Percentiles rank a stretch among this genome's conserved stretches.
These are phyloP conservation scores for Tetrapisispora nanseiensis DNA, from an alignment of 805 yeast genomes.

Conservation along the genomic window DNA sequence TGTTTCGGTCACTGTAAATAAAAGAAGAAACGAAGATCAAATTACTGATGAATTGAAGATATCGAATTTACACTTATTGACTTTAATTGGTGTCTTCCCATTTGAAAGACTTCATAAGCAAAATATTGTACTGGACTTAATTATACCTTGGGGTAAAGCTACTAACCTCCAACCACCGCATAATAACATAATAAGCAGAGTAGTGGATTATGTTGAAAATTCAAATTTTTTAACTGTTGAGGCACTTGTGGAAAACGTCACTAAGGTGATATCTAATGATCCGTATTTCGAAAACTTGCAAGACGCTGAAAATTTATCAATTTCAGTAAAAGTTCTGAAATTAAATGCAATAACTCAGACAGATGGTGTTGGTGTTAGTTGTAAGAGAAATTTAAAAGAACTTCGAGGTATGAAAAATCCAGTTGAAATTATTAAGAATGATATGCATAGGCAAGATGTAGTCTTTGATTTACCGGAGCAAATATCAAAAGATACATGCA, in stretches of 20 bases:
- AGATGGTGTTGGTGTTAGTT: conserved; percentile 82
- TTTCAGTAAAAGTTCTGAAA: conserved; percentile 61
- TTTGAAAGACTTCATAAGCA: conserved; percentile 81
- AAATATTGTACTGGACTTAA: conserved; percentile 51
- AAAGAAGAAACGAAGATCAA: not conserved
- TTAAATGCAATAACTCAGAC: conserved; percentile 84
- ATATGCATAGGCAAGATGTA: conserved; percentile 1
- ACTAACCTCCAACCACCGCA: conserved; percentile 9
- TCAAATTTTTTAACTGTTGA: conserved; percentile 88
- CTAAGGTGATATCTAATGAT: conserved; percentile 43
- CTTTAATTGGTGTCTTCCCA: conserved; percentile 88
- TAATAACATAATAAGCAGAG: conserved; percentile 38
- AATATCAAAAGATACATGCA: conserved; percentile 17
- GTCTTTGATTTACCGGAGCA: conserved; percentile 29
- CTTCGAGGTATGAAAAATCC: conserved; percentile 17
- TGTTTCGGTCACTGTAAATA: conserved; percentile 10
- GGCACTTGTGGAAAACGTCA: conserved; percentile 70
- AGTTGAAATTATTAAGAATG: not conserved
- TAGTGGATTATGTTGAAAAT: conserved; percentile 56
- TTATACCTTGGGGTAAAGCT: conserved; percentile 34
- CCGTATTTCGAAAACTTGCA: conserved; percentile 33
- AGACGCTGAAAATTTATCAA: conserved; percentile 11
- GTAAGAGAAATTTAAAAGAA: conserved; percentile 39
- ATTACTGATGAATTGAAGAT: conserved; percentile 30
- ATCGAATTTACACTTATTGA: conserved; percentile 45